These are phyloP conservation scores for Petunia secreta DNA, from an alignment of 257 asterid genomes.

Conservation along the genomic window DNA sequence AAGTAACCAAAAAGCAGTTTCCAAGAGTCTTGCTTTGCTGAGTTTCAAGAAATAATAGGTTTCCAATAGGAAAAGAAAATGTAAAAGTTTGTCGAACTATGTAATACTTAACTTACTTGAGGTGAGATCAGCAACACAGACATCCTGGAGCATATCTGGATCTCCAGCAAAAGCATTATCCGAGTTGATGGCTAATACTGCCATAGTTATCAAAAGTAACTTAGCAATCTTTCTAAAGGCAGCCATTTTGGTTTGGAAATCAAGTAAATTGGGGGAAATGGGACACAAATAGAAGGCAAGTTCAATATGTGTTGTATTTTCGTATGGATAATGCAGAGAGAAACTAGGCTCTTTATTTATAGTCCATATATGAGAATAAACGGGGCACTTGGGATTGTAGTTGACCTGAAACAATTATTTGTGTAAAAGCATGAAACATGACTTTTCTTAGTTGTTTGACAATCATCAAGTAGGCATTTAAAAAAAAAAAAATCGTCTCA, in stretches of 20 bases:
- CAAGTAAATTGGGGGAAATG: neutral
- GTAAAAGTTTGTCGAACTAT: too few species aligned
- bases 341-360: conserved; percentile 33
- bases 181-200: conserved; percentile 19
- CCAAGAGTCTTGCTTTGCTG: neutral
- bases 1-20: too few species aligned
- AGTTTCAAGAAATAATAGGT: too few species aligned
- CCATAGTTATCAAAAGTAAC: conserved; percentile 18
- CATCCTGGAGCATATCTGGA: conserved; percentile 64
- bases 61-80: neutral
- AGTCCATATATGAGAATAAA: neutral
- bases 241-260: conserved; percentile 30
- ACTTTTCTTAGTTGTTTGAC: conserved; percentile 24
- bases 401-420: neutral
- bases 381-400: neutral
- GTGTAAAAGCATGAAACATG: conserved; percentile 24
- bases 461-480: neutral
- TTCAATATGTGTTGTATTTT: neutral
- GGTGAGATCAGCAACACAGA: conserved; percentile 66
- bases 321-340: neutral
- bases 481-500: neutral
- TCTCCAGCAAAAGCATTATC: conserved; percentile 41
- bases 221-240: neutral
- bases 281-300: conserved; percentile 1
- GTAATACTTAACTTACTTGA: conserved; percentile 47